Base-by-base conservation (phyloP, 768 basidiomycete species). In the Bullera alba region DNA sequence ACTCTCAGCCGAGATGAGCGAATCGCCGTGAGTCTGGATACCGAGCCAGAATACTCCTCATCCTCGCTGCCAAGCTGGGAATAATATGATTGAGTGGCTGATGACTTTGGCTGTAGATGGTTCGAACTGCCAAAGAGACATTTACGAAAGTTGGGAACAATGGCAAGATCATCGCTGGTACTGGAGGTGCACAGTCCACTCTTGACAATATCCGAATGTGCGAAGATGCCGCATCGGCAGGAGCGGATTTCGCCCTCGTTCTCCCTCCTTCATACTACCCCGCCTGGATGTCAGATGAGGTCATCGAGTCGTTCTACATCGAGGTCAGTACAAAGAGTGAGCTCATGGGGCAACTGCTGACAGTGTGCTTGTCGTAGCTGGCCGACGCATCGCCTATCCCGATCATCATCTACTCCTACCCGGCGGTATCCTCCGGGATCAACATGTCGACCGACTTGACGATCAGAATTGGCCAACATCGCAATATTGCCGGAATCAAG, bases 401-500 rank as follows among this genome's bases (percentile, higher is more conserved):
- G 1, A 53, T 73, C 28, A 50, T 72, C 26, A 58, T 73, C 44
- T 73, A 73, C 63, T 65, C 62, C 16, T 72, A 66, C 51, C 72
- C 72, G 2, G 70, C 57, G 5, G 68, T 71, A 34, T 65, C 57
- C 5, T 65, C 69, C 44, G 74, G 74, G 15, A 67, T 75, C 42
- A 62, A 72, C 34, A 58, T 75, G 25, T 58, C 64, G 44, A 61
- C 72, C 17, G 67, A 67, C 27, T 53, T 71, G n/a, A 63, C 73
- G 46, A 46, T 42, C n/a, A 37, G 51, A 21, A 54, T 75, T 26
- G 72, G 72, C 4, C 45, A 46, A 54, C 74, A 74, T 51, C 56
- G 57, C 21, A 75, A 75, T 53, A 72, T 75, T 43, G 65, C 57
- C 14, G 74, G 72, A 14, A 63, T 74, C 44, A 75, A 75, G 57